Percentiles rank a stretch among this genome's conserved stretches.
Evolutionary conservation across 2,329 filamentous ascomycete genomes (phyloP).

Genomic region (Beauveria sp.): DNA sequence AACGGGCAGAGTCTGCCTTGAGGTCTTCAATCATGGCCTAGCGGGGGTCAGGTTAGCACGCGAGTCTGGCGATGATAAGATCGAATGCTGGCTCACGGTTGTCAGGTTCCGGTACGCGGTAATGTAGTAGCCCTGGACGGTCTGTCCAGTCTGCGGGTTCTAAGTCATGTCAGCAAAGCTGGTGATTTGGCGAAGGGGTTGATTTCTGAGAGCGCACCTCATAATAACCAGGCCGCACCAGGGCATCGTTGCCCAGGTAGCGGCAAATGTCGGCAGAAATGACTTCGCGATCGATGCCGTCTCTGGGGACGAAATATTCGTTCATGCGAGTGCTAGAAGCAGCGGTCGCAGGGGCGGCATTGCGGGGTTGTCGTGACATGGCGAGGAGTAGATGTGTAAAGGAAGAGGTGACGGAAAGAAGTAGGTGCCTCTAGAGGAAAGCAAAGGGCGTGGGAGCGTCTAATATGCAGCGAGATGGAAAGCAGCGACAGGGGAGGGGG

Average conservation of each 20-base stretch:
- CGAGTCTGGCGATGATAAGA: background rate
- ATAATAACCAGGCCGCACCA: slow-evolving; percentile 67
- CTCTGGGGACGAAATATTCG: slow-evolving; percentile 73
- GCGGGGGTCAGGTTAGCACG: slow-evolving; percentile 11
- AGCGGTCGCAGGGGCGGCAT: slow-evolving; percentile 26
- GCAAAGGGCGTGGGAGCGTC: background rate
- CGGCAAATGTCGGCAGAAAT: slow-evolving; percentile 80
- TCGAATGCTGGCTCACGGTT: slow-evolving; percentile 47
- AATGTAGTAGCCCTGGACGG: slow-evolving; percentile 67
- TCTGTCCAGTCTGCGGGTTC: slow-evolving; percentile 50
- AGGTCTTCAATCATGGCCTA: slow-evolving; percentile 58
- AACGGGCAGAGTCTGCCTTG: slow-evolving; percentile 54
- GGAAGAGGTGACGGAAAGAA: background rate
- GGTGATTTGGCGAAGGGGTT: background rate
- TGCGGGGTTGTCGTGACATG: slow-evolving; percentile 34
- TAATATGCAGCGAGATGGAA: slow-evolving; percentile 7
- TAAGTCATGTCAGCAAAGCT: slow-evolving; percentile 18
- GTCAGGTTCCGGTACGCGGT: slow-evolving; percentile 73
- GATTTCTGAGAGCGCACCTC: slow-evolving; percentile 46
- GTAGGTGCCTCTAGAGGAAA: background rate
- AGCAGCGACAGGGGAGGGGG: background rate
- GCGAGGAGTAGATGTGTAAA: slow-evolving; percentile 16
- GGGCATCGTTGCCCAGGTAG: slow-evolving; percentile 74
- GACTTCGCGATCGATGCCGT: slow-evolving; percentile 76
- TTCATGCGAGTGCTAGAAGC: slow-evolving; percentile 50